Evolutionary conservation across 106 monocot genomes (phyloP).

Genomic region (Acanthochlamys bracteata): DNA sequence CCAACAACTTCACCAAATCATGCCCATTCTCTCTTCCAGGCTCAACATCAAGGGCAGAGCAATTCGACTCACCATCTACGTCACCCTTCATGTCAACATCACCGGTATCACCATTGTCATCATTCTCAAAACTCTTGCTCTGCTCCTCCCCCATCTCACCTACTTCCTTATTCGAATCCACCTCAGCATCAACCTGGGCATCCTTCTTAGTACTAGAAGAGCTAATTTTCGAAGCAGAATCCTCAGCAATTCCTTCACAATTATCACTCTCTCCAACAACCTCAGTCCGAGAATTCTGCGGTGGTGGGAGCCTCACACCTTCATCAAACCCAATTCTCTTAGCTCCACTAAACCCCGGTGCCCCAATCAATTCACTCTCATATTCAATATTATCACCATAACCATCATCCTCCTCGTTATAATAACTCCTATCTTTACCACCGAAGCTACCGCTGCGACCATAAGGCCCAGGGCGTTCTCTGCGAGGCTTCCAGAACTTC

Average conservation of each 20-base stretch:
- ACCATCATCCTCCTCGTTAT: slow-evolving; percentile 26
- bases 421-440: slow-evolving; percentile 29
- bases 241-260: slow-evolving; percentile 24
- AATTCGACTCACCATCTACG: slow-evolving; percentile 11
- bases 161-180: slow-evolving; percentile 17
- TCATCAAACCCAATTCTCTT: slow-evolving; percentile 20
- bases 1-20: slow-evolving; percentile 32
- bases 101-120: slow-evolving; percentile 12
- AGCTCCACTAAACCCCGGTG: slow-evolving; percentile 25
- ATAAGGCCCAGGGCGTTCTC: slow-evolving; percentile 16
- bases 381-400: slow-evolving; percentile 24
- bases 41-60: background rate
- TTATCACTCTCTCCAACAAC: slow-evolving; percentile 23
- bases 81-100: slow-evolving; percentile 20
- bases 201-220: slow-evolving; percentile 41
- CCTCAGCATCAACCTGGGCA: slow-evolving; percentile 13
- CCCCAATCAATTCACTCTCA: background rate
- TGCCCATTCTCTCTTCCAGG: slow-evolving; percentile 7
- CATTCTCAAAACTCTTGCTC: slow-evolving; percentile 13
- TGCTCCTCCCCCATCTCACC: slow-evolving; percentile 14
- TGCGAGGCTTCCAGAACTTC: background rate
- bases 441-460: slow-evolving; percentile 31
- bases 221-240: slow-evolving; percentile 43
- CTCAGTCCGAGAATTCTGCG: slow-evolving; percentile 13
- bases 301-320: background rate